Base-by-base conservation (phyloP, 495 filamentous ascomycete genomes). In the Trichoderma virens region DNA sequence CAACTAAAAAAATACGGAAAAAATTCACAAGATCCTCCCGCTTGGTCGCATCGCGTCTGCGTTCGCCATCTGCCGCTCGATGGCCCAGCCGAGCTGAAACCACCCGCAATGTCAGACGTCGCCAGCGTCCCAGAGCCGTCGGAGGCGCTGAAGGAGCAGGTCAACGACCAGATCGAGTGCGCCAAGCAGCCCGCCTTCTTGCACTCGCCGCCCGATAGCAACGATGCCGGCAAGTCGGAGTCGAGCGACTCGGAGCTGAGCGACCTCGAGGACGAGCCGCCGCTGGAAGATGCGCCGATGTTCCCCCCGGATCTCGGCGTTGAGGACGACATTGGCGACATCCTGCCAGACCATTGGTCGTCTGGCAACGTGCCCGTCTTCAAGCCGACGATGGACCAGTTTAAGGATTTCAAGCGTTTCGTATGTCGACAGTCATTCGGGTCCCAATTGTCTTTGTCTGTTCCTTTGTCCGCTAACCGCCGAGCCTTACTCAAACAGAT, bases 351-450 rank as follows among this genome's bases (percentile, higher is more conserved):
- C 70, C 88, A 97, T 74, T 97, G 88, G 76, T 94, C 90, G 69
- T 56, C 51, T 28, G 91, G 92, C 68, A 90, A 85, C 67, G 88
- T 98, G 28, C 95, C 94, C 16, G 90, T 98, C 27, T 98, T 98
- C 79, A 92, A 87, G 73, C 94, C 94, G 81, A 91, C 88, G 59
- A 93, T 97, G 91, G 84, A 88, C 59, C 92, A 98, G 78, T 98
- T 98, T 76, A 82, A 84, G 63, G 90, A 90, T 74, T 98, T 98
- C 77, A 90, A 91, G 73, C 81, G 81, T 65, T 98, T 92, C 66
- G 83, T 86, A 79, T 35, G 81, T 76, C 38, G 18, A 27, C 60
- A 11, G 59, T 54, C 31, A 54, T 32, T 34, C 43, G 60, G 25
- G 51, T 32, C 38, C 56, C 43, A n/a, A 56, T 65, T 32, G 35